Percentiles rank a stretch among this genome's conserved stretches.
These are phyloP conservation scores for Hypomyces rosellus DNA, from an alignment of 2,329 filamentous ascomycete genomes.

Conservation along the genomic window DNA sequence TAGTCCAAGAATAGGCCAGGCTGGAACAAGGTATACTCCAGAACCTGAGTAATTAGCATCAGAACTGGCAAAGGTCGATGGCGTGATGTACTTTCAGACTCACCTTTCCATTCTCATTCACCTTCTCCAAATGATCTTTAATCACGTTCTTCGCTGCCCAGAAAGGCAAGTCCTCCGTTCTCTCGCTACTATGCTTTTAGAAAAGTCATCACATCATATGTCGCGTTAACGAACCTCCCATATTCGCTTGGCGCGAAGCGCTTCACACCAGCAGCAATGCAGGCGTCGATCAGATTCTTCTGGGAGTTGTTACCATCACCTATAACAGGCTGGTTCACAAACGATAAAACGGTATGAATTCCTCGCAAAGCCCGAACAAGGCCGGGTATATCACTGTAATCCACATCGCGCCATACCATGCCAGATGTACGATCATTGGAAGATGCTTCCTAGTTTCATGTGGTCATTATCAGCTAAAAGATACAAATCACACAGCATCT, in stretches of 20 bases:
- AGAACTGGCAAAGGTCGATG: not conserved
- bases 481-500: too few relatives aligned
- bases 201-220: constrained; percentile 7
- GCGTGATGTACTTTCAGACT: too few relatives aligned
- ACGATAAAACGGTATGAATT: constrained; percentile 48
- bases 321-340: constrained; percentile 30
- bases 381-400: constrained; percentile 32
- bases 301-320: constrained; percentile 28
- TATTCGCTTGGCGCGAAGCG: constrained; percentile 58
- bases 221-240: constrained; percentile 26
- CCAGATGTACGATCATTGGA: constrained; percentile 11
- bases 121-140: constrained; percentile 40
- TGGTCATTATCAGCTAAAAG: too few relatives aligned
- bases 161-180: constrained; percentile 32
- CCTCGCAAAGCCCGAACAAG: constrained; percentile 36
- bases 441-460: not conserved
- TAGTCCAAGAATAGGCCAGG: constrained; percentile 49
- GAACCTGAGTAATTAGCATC: constrained; percentile 26
- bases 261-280: constrained; percentile 51
- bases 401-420: constrained; percentile 34
- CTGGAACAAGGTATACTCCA: constrained; percentile 51
- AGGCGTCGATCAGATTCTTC: constrained; percentile 47
- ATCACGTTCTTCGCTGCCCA: constrained; percentile 46
- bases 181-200: constrained; percentile 13
- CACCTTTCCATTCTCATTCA: constrained; percentile 42